These are phyloP conservation scores for Pseudozyma flocculosa DNA, from an alignment of 1,284 basidiomycete genomes.

Conservation along the genomic window DNA sequence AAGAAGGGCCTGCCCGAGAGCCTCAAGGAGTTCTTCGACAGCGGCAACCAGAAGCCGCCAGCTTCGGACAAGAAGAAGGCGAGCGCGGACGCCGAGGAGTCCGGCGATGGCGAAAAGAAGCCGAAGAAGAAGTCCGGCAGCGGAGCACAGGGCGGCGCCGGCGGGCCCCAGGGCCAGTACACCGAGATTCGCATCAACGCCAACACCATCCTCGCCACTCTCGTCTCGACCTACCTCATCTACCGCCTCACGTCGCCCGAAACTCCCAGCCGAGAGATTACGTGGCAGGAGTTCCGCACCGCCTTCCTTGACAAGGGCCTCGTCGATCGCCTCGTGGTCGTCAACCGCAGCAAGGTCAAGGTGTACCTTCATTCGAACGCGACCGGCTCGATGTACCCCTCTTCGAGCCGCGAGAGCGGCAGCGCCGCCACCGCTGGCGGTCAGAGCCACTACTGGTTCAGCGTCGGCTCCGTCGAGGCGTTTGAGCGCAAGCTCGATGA, in stretches of 20 bases:
- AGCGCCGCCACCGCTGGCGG: constrained; percentile 7
- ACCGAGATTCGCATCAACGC: constrained; percentile 51
- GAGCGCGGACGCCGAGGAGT: constrained; percentile 11
- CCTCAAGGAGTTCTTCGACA: constrained; percentile 48
- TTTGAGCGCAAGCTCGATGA: constrained; percentile 94
- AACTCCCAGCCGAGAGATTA: constrained; percentile 75
- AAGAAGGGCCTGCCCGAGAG: constrained; percentile 43
- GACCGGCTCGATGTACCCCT: constrained; percentile 65
- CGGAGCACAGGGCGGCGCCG: constrained; percentile 16
- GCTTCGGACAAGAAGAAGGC: constrained; percentile 9
- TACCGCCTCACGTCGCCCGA: constrained; percentile 66
- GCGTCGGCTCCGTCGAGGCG: constrained; percentile 94
- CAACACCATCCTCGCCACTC: constrained; percentile 50
- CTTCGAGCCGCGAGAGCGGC: constrained; percentile 2
- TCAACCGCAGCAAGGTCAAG: constrained; percentile 86
- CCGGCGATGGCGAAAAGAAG: constrained; percentile 15
- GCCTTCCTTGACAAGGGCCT: constrained; percentile 93
- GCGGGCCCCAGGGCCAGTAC: constrained; percentile 26
- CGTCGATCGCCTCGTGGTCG: constrained; percentile 89
- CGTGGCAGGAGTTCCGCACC: constrained; percentile 97
- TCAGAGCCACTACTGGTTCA: constrained; percentile 74
- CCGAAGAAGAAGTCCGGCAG: constrained; percentile 29
- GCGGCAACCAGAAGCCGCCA: constrained; percentile 19
- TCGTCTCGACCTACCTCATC: constrained; percentile 70
- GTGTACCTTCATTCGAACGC: constrained; percentile 81